phyloP scores from a whole-genome alignment of 108 stramenopile species.

The Thalassiosira profunda region DNA sequence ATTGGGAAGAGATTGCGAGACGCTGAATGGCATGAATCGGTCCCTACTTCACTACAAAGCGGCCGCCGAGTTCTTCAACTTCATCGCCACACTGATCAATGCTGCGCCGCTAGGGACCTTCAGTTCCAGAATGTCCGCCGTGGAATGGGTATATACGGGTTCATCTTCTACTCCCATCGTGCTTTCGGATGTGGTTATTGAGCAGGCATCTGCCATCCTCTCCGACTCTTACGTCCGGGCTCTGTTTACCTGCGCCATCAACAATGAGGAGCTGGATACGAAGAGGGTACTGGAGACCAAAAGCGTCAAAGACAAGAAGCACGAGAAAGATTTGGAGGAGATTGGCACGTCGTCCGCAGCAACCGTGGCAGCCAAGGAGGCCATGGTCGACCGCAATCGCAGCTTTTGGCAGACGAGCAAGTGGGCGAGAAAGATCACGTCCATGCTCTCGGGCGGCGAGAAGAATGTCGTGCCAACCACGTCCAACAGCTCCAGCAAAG shows the following conservation, averaged over 20 bases:
- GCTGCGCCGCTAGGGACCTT: constrained; percentile 77
- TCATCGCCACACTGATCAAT: constrained; percentile 72
- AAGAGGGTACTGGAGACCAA: constrained; percentile 57
- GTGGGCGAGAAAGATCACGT: constrained; percentile 75
- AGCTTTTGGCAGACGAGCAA: constrained; percentile 80
- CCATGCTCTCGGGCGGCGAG: constrained; percentile 30
- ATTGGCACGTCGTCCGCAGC: constrained; percentile 55
- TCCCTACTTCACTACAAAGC: constrained; percentile 47
- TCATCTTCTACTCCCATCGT: constrained; percentile 74
- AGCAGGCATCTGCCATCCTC: constrained; percentile 71
- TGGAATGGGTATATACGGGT: constrained; percentile 85
- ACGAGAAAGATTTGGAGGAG: constrained; percentile 70
- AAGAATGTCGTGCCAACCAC: constrained; percentile 18
- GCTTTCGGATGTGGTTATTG: constrained; percentile 67
- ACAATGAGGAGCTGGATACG: constrained; percentile 48
- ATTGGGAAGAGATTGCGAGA: constrained; percentile 54
- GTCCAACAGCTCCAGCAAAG: constrained; percentile 16
- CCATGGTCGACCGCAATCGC: constrained; percentile 71
- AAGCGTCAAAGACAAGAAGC: constrained; percentile 77
- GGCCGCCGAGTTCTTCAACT: constrained; percentile 62
- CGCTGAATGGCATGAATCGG: constrained; percentile 55
- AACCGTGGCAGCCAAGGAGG: constrained; percentile 82
- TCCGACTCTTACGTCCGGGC: constrained; percentile 70
- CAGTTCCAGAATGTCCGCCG: constrained; percentile 63
- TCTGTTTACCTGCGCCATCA: constrained; percentile 69